Evolutionary conservation across 768 basidiomycete genomes (phyloP), one percentile per base, ranked within the genome.

Genomic region (Lactarius deliciosus): DNA sequence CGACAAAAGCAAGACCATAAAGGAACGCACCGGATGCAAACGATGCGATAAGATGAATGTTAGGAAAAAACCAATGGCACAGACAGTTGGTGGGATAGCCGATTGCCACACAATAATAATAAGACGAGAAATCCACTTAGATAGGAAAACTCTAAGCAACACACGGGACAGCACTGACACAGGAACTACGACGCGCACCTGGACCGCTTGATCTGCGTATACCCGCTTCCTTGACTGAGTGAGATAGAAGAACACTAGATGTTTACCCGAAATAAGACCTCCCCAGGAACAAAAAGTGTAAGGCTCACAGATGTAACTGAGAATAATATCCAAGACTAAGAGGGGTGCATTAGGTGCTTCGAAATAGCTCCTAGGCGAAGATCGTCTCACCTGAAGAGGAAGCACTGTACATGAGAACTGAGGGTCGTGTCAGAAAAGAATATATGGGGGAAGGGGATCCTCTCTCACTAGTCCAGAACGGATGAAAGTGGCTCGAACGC

Each of bases 21-120:
- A 36, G 13, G n/a, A 28, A 57, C 28, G 2, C 25, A 62, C 64
- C 25, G 32, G 47, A 13, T 18, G 43, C 32, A 28, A 2, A 22
- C 4, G 47, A 2, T 40, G 32, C 0, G 38, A 60, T 22, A 34
- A 3, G n/a, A 60, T 20, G 7, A 45, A 65, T 18, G 38, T 45
- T 34, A 45, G 13, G 3, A 43, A 18, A 20, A 65, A 0, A 18
- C 28, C 18, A n/a, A 28, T 7, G 13, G 40, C 8, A 25, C 50
- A 65, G 13, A 65, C 40, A 25, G 64, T 60, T 7, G 64, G 64
- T 11, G 59, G 64, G 40, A 60, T 15, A 45, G 64, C 64, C 28
- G 64, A 60, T 60, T 65, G 58, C 58, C 58, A 65, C 40, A 56
- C 38, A 5, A 60, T 28, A n/a, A 16, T 43, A 2, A 55, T 55